phyloP scores from a whole-genome alignment of 176 grass and related monocot species.

The Avena insularis region DNA sequence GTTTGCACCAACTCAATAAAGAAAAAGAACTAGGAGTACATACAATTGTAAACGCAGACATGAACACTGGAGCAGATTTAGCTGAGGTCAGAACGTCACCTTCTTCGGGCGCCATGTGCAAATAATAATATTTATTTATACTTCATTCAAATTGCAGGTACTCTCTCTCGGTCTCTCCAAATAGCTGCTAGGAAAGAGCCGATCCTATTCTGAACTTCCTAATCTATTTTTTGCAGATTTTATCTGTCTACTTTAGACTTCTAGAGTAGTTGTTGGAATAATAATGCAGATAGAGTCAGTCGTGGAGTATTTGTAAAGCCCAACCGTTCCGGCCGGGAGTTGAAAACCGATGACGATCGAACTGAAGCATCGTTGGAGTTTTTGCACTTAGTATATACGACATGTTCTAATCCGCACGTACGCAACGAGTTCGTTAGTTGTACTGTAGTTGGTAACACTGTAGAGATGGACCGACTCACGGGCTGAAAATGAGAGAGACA shows the following conservation, averaged over 20 bases:
- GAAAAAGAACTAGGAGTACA: not conserved
- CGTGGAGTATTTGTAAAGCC: not conserved
- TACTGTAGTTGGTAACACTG: not conserved
- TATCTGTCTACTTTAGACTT: too few species aligned
- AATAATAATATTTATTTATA: not conserved
- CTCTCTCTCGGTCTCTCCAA: not conserved
- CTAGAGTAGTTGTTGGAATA: conserved; percentile 7
- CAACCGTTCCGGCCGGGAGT: not conserved
- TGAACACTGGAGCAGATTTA: not conserved
- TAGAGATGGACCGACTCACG: not conserved
- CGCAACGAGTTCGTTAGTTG: conserved; percentile 39
- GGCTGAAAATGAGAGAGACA: not conserved
- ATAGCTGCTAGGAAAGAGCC: not conserved
- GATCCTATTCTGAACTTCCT: not conserved
- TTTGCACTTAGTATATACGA: not conserved
- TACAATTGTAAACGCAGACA: not conserved
- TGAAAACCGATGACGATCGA: conserved; percentile 4
- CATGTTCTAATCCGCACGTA: conserved; percentile 43
- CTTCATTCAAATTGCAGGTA: conserved; percentile 28
- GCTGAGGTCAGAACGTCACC: not conserved
- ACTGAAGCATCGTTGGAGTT: not conserved
- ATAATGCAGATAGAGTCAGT: not conserved
- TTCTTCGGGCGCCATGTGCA: not conserved
- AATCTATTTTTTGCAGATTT: not conserved
- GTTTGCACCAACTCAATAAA: not conserved